Percentiles rank a stretch among this genome's conserved stretches.
These are phyloP conservation scores for Acanthamoeba lenticulata DNA, from an alignment of 208 protist species.

Conservation along the genomic window DNA sequence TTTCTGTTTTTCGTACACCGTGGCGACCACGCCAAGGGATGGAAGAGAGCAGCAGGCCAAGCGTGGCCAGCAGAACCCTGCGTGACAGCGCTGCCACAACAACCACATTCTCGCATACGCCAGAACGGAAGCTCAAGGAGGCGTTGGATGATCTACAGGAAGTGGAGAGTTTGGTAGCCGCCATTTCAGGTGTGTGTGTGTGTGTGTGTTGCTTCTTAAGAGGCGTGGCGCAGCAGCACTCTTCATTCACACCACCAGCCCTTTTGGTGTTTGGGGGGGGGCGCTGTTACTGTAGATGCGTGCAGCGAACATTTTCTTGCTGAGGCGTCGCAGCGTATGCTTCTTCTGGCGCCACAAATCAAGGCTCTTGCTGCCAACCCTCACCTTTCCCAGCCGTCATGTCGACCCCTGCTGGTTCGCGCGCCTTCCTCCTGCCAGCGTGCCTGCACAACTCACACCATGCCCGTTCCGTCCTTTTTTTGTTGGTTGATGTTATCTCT, in stretches of 20 bases:
- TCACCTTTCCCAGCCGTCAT: neutral
- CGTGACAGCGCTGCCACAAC: too few species aligned
- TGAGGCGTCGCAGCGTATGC: slow-evolving; percentile 15
- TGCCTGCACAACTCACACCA: neutral
- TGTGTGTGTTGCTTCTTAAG: neutral
- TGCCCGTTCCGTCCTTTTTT: neutral
- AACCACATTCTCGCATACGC: too few species aligned
- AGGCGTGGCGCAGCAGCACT: too few species aligned
- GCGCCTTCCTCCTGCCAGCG: neutral
- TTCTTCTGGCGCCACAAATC: slow-evolving; percentile 32
- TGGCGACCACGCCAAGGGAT: too few species aligned
- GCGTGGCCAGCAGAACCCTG: too few species aligned
- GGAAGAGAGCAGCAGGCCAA: too few species aligned
- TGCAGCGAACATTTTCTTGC: slow-evolving; percentile 44
- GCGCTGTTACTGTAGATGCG: neutral
- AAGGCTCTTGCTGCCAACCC: neutral
- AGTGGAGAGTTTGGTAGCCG: neutral
- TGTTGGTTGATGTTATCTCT: neutral
- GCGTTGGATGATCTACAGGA: neutral
- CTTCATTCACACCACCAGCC: neutral
- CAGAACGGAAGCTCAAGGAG: slow-evolving; percentile 13
- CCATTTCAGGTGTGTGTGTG: slow-evolving; percentile 31
- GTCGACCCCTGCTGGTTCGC: neutral
- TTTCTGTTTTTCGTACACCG: too few species aligned
- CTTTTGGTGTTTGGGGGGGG: neutral